phyloP scores from a whole-genome alignment of 1,139 yeast species.

The Zygosaccharomyces pseudobailii region DNA sequence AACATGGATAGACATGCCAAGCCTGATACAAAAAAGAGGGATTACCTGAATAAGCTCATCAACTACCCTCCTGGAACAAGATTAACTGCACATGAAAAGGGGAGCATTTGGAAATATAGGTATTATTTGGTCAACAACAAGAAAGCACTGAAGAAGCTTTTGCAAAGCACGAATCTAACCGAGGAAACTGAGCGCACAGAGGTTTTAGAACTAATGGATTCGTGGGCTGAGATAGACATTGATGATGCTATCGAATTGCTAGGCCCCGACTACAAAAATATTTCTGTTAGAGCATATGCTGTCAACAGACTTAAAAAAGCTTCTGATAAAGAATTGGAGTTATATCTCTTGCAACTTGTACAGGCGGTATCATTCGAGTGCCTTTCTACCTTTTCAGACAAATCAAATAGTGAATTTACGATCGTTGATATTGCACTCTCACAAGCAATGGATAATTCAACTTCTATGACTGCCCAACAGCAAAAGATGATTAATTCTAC shows the following conservation, averaged over 20 bases:
- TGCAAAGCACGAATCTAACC: constrained; percentile 85
- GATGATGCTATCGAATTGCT: constrained; percentile 89
- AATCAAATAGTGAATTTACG: constrained; percentile 40
- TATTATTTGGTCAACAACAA: constrained; percentile 75
- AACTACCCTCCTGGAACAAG: constrained; percentile 80
- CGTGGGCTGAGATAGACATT: constrained; percentile 76
- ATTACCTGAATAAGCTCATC: constrained; percentile 62
- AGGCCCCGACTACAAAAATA: constrained; percentile 62
- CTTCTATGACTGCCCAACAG: constrained; percentile 7
- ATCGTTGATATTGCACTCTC: constrained; percentile 35
- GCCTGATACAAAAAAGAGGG: constrained; percentile 81
- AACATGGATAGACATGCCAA: constrained; percentile 78
- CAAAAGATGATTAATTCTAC: constrained; percentile 13
- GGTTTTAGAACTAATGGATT: constrained; percentile 55
- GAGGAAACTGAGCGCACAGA: constrained; percentile 77
- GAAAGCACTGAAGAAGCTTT: constrained; percentile 74
- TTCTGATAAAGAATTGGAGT: constrained; percentile 68
- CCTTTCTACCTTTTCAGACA: constrained; percentile 26
- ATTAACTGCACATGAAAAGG: constrained; percentile 77
- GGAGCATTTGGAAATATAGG: constrained; percentile 86
- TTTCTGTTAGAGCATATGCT: constrained; percentile 71
- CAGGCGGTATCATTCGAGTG: constrained; percentile 85
- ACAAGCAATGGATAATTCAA: constrained; percentile 7
- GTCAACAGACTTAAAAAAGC: constrained; percentile 79
- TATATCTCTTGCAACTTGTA: constrained; percentile 83